Evolutionary conservation across 106 monocot genomes (phyloP).

Genomic region (Triglochin maritima): DNA sequence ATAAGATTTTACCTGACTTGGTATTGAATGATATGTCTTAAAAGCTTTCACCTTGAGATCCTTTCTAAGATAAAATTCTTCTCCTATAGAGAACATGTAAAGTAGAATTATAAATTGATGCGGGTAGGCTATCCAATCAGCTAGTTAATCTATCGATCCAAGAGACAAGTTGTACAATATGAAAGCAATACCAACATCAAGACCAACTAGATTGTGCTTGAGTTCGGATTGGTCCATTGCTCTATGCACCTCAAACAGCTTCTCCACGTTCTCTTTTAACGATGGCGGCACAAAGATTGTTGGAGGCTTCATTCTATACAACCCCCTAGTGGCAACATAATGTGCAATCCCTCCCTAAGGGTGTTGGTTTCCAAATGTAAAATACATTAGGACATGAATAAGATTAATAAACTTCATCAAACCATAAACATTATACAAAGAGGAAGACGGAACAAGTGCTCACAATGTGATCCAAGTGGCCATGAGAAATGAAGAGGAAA

Average conservation of each 20-base stretch:
- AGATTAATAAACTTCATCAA: no score
- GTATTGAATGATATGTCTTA: slow-evolving; percentile 80
- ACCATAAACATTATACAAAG: neutral
- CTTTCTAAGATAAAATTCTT: slow-evolving; percentile 68
- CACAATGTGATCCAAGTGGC: slow-evolving; percentile 98
- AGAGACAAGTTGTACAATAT: neutral
- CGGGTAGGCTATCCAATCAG: neutral
- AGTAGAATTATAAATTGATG: neutral
- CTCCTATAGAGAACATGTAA: slow-evolving; percentile 29
- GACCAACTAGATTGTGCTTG: slow-evolving; percentile 52
- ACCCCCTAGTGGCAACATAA: slow-evolving; percentile 84
- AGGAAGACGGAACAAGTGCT: slow-evolving; percentile 6
- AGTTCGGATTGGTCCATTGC: slow-evolving; percentile 84
- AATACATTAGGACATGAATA: no score
- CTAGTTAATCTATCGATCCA: neutral
- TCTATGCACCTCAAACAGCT: slow-evolving; percentile 70
- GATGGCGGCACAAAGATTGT: slow-evolving; percentile 74
- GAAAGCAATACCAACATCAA: slow-evolving; percentile 46
- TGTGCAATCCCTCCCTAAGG: slow-evolving; percentile 83
- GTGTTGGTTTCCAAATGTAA: neutral
- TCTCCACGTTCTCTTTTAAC: slow-evolving; percentile 62
- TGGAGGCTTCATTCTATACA: slow-evolving; percentile 77
- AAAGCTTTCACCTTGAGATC: slow-evolving; percentile 89
- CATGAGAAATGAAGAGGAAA: slow-evolving; percentile 88
- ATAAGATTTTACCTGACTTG: slow-evolving; percentile 52